phyloP scores from a whole-genome alignment of 73 alveolate genomes.

The Paramecium sexaurelia region DNA sequence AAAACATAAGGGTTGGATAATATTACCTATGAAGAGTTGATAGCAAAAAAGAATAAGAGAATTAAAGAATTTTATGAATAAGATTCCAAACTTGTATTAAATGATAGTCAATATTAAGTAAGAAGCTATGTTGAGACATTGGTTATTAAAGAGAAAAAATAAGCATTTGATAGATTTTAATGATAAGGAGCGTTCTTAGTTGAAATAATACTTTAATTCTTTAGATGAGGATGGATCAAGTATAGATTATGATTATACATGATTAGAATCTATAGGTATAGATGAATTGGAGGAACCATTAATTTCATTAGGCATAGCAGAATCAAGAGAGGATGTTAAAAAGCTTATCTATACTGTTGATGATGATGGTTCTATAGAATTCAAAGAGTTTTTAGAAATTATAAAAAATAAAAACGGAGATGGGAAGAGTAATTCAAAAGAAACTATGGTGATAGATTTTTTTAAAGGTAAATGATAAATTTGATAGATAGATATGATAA shows the following conservation, averaged over 20 bases:
- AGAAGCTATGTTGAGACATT: conserved; percentile 71
- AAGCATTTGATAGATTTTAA: conserved; percentile 84
- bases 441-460: conserved; percentile 80
- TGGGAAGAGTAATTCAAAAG: conserved; percentile 72
- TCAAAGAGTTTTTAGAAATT: conserved; percentile 87
- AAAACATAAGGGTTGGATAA: conserved; percentile 26
- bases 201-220: conserved; percentile 82
- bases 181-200: conserved; percentile 80
- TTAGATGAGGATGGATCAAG: conserved; percentile 86
- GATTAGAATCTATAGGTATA: conserved; percentile 83
- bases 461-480: conserved; percentile 68
- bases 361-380: conserved; percentile 90
- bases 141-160: conserved; percentile 83
- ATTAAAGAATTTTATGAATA: conserved; percentile 45
- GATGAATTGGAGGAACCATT: conserved; percentile 94
- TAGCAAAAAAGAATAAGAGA: conserved; percentile 40
- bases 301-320: conserved; percentile 95
- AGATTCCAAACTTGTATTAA: conserved; percentile 22
- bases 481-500: conserved; percentile 46
- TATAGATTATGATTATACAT: background rate
- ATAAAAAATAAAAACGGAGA: conserved; percentile 85
- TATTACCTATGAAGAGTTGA: conserved; percentile 28
- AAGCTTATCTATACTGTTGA: conserved; percentile 85
- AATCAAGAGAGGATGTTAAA: conserved; percentile 89
- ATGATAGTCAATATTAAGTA: background rate